Conservation (phyloP, 345 rosid genomes). For the Heritiera littoralis region DNA sequence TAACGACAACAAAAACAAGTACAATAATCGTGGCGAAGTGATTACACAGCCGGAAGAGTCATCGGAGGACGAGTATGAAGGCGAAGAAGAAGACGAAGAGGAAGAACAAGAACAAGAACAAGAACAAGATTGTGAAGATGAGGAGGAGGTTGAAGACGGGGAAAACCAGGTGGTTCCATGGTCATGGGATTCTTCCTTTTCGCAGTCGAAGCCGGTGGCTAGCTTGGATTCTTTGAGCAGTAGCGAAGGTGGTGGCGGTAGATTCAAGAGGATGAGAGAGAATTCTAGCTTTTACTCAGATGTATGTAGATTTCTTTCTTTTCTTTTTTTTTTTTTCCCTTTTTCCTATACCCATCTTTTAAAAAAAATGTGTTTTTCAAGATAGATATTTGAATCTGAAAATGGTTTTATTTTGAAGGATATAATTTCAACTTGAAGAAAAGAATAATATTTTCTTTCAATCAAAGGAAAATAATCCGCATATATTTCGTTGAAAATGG, state of each 20-base stretch:
- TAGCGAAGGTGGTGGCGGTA: not conserved
- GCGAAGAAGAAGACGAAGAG: constrained; percentile 29
- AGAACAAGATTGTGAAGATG: constrained; percentile 37
- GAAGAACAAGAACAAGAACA: constrained; percentile 33
- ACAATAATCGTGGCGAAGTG: not conserved
- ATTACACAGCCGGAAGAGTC: constrained; percentile 3
- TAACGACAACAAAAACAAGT: not conserved
- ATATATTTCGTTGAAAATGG: not conserved
- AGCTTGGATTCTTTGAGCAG: constrained; percentile 52
- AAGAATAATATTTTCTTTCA: not conserved
- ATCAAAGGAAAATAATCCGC: not conserved
- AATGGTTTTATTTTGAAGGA: not conserved
- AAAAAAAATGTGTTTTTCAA: not conserved
- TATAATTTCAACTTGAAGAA: not conserved
- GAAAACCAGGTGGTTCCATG: constrained; percentile 87
- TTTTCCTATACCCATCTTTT: not conserved
- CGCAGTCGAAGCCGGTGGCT: constrained; percentile 31
- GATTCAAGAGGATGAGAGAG: constrained; percentile 43
- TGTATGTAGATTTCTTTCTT: constrained; percentile 34
- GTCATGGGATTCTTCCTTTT: constrained; percentile 34
- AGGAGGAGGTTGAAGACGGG: constrained; percentile 35
- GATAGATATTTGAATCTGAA: not conserved
- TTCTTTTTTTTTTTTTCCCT: not conserved
- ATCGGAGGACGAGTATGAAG: constrained; percentile 18
- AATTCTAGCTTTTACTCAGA: constrained; percentile 41